phyloP scores from a whole-genome alignment of 2,329 filamentous ascomycete genomes.

The Pseudogymnoascus sp. region DNA sequence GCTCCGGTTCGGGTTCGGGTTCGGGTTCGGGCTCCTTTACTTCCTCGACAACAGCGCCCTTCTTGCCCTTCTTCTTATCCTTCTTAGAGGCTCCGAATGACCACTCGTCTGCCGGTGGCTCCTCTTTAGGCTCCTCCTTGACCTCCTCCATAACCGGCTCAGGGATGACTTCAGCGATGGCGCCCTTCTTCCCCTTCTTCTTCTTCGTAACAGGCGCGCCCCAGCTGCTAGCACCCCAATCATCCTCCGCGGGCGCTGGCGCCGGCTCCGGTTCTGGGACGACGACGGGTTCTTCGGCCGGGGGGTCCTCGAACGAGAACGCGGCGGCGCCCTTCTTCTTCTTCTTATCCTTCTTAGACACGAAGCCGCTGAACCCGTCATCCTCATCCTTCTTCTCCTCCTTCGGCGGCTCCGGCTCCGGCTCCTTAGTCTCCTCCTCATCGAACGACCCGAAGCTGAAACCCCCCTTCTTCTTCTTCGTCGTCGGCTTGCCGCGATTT shows the following conservation, averaged over 20 bases:
- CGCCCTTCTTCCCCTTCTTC: conserved; percentile 10
- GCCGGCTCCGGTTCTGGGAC: conserved; percentile 18
- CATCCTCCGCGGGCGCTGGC: conserved; percentile 33
- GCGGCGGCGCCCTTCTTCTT: conserved; percentile 30
- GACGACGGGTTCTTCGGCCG: conserved; percentile 19
- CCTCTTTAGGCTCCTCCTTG: conserved; percentile 29
- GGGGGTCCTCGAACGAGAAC: conserved; percentile 19
- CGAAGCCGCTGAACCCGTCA: conserved; percentile 30
- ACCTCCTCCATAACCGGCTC: conserved; percentile 26
- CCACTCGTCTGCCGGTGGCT: conserved; percentile 40
- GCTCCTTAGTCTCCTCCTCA: conserved; percentile 30
- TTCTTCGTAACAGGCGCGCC: conserved; percentile 39
- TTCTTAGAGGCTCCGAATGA: conserved; percentile 36
- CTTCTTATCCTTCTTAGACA: conserved; percentile 38
- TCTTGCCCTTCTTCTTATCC: conserved; percentile 45
- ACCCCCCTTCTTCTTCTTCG: conserved; percentile 36
- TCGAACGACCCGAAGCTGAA: conserved; percentile 41
- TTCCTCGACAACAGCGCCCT: not conserved
- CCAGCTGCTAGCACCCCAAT: conserved; percentile 38
- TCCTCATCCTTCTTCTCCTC: conserved; percentile 31
- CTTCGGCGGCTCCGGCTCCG: conserved; percentile 18
- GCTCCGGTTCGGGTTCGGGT: conserved; percentile 19
- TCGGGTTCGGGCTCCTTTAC: not conserved
- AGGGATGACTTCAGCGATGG: conserved; percentile 26
- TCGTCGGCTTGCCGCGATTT: conserved; percentile 41